Percentiles rank a stretch among this genome's conserved stretches.
Evolutionary conservation across 2,329 filamentous ascomycete species (phyloP).

Genomic region (Cordyceps farinosa): DNA sequence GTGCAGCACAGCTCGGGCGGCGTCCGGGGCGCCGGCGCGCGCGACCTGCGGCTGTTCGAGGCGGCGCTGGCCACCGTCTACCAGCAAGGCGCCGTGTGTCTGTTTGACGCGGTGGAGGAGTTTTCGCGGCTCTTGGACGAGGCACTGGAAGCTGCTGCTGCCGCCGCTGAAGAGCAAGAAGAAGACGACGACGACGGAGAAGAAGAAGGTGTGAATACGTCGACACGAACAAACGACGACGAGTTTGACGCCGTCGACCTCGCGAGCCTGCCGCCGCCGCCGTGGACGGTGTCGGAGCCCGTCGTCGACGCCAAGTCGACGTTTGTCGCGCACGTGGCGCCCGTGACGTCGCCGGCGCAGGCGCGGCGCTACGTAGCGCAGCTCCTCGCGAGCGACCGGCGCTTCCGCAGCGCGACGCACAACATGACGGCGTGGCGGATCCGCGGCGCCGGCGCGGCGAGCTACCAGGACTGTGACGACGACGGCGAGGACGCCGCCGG

Average conservation of each 20-base stretch:
- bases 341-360: slow-evolving; percentile 65
- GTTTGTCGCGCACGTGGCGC: slow-evolving; percentile 75
- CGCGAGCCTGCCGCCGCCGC: slow-evolving; percentile 36
- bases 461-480: slow-evolving; percentile 89
- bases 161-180: slow-evolving; percentile 23
- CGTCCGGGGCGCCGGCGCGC: slow-evolving; percentile 67
- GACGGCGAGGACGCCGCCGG: slow-evolving; percentile 95
- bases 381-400: slow-evolving; percentile 77
- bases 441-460: slow-evolving; percentile 47
- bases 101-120: slow-evolving; percentile 89
- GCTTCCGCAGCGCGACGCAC: slow-evolving; percentile 81
- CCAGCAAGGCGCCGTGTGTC: slow-evolving; percentile 67
- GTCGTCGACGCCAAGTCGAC: slow-evolving; percentile 81
- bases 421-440: slow-evolving; percentile 97
- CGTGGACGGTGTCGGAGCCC: slow-evolving; percentile 72
- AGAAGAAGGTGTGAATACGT: slow-evolving; percentile 8
- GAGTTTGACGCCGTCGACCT: slow-evolving; percentile 23
- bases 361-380: slow-evolving; percentile 70
- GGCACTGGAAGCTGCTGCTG: slow-evolving; percentile 20
- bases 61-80: slow-evolving; percentile 66
- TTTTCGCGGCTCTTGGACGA: slow-evolving; percentile 46
- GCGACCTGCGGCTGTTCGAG: slow-evolving; percentile 66
- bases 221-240: slow-evolving; percentile 11
- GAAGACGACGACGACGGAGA: slow-evolving; percentile 23
- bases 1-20: slow-evolving; percentile 74